phyloP scores from a whole-genome alignment of 2,329 filamentous ascomycete genomes.

The Fusarium metavorans region DNA sequence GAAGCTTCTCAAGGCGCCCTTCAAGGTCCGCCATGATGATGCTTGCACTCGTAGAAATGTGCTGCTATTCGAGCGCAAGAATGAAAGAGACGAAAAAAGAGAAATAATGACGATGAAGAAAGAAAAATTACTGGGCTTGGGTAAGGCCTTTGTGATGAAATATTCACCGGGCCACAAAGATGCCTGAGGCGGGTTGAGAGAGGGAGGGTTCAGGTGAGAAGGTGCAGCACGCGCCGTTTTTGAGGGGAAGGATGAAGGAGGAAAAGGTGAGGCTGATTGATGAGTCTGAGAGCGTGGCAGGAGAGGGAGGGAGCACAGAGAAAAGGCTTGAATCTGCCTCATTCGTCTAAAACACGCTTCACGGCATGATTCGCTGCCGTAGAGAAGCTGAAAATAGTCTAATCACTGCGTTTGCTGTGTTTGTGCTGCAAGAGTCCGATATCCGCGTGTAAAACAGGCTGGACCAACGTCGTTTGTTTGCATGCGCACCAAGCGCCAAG shows the following conservation, averaged over 20 bases:
- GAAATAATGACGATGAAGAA: neutral
- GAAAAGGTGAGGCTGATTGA: constrained; percentile 13
- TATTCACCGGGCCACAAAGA: neutral
- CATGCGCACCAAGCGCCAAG: constrained; percentile 7
- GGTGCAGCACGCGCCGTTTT: constrained; percentile 3
- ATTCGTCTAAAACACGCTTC: constrained; percentile 7
- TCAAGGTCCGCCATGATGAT: constrained; percentile 33
- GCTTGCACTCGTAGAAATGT: neutral
- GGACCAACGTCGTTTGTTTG: neutral
- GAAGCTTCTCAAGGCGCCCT: constrained; percentile 39
- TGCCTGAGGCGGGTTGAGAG: neutral
- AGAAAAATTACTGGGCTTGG: neutral
- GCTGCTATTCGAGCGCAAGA: neutral
- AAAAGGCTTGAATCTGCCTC: neutral
- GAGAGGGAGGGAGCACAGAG: constrained; percentile 2
- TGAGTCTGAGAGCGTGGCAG: neutral
- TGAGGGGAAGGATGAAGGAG: neutral
- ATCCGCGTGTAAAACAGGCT: constrained; percentile 4
- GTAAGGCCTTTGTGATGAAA: neutral
- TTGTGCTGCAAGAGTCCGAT: constrained; percentile 6
- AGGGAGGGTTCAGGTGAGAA: neutral
- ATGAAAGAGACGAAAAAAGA: neutral
- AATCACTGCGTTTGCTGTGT: neutral
- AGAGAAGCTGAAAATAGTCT: neutral
- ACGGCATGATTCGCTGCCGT: constrained; percentile 14